Evolutionary conservation across 1,284 basidiomycete species (phyloP).

Genomic region (Melampsora allii-populina): DNA sequence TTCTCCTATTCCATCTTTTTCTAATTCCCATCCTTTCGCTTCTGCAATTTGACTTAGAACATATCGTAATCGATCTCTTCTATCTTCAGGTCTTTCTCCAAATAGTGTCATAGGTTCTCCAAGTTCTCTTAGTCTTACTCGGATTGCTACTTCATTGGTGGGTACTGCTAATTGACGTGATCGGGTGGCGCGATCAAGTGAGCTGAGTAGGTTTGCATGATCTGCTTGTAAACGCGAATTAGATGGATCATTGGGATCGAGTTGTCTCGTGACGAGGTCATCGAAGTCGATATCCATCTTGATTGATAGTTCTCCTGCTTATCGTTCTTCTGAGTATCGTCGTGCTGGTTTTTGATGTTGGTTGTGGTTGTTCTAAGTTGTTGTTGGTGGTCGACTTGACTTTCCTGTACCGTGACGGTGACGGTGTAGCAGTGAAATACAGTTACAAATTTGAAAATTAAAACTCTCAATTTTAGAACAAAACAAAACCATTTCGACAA

Average conservation of each 20-base stretch:
- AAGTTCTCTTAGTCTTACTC: constrained; percentile 79
- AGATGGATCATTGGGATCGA: constrained; percentile 32
- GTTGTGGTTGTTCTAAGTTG: too few relatives aligned
- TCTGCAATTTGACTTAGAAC: constrained; percentile 84
- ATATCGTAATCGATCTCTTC: constrained; percentile 89
- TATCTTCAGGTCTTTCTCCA: constrained; percentile 70
- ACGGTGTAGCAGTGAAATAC: too few relatives aligned
- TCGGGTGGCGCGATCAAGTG: constrained; percentile 51
- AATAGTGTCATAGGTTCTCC: constrained; percentile 96
- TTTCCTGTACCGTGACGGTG: too few relatives aligned
- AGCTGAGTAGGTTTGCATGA: constrained; percentile 25
- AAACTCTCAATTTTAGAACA: too few relatives aligned
- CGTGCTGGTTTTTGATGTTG: too few relatives aligned
- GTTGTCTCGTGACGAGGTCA: constrained; percentile 27
- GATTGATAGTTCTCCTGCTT: too few relatives aligned
- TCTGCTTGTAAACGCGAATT: constrained; percentile 34
- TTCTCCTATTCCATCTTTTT: constrained; percentile 39
- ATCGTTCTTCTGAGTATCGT: too few relatives aligned
- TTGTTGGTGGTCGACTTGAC: too few relatives aligned
- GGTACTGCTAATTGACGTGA: constrained; percentile 91
- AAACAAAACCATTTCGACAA: too few relatives aligned
- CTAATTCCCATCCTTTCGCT: constrained; percentile 56
- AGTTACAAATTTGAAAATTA: too few relatives aligned
- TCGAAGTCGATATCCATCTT: constrained; percentile 43
- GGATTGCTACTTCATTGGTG: constrained; percentile 91